Conservation (phyloP, 768 basidiomycete species). For the Russula sp. region DNA sequence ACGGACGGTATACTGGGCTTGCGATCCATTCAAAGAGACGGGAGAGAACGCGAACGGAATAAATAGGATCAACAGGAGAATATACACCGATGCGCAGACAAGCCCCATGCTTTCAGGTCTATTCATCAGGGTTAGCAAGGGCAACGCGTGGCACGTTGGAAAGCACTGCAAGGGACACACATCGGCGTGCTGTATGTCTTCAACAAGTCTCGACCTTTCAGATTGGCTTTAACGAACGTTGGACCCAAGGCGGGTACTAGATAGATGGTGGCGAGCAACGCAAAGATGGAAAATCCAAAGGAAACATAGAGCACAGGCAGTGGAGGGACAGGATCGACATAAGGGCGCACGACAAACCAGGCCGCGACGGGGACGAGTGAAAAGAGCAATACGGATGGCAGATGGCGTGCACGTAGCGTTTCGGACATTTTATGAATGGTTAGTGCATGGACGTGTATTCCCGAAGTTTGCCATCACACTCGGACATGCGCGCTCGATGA, state of each 20-base stretch:
- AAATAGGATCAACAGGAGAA: constrained; percentile 81
- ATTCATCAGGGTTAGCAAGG: not conserved
- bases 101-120: constrained; percentile 95
- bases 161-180: constrained; percentile 40
- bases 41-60: constrained; percentile 94
- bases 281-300: constrained; percentile 78
- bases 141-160: not conserved
- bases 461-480: not conserved
- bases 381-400: constrained; percentile 39
- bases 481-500: constrained; percentile 10
- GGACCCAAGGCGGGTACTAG: constrained; percentile 81
- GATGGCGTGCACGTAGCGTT: constrained; percentile 13
- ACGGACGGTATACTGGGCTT: constrained; percentile 34
- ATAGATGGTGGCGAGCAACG: constrained; percentile 68
- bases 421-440: constrained; percentile 17
- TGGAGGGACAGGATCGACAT: constrained; percentile 61
- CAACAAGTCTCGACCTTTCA: constrained; percentile 83
- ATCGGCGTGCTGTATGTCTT: constrained; percentile 73
- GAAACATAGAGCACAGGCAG: constrained; percentile 73
- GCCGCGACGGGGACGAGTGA: constrained; percentile 59
- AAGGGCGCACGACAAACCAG: constrained; percentile 70
- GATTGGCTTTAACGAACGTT: constrained; percentile 70
- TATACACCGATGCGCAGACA: constrained; percentile 84
- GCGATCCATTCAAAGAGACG: constrained; percentile 46
- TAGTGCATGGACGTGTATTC: not conserved